These are phyloP conservation scores for Gymnopus androsaceus DNA, from an alignment of 1,284 basidiomycete genomes.

Conservation along the genomic window DNA sequence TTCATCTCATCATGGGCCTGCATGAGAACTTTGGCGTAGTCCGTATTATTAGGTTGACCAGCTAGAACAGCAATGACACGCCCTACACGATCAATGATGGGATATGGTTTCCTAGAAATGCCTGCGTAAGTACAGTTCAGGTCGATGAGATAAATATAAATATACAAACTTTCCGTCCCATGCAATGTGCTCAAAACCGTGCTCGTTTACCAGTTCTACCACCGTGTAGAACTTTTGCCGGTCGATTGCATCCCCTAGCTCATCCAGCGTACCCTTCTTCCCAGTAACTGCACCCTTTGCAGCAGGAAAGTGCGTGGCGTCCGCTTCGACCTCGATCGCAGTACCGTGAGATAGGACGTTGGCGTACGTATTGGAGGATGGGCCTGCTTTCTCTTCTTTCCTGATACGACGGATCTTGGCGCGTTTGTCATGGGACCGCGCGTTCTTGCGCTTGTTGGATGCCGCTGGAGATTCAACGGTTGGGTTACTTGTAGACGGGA, in stretches of 20 bases:
- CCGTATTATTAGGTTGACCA: neutral
- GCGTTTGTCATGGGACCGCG: too few relatives aligned
- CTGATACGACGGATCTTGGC: too few relatives aligned
- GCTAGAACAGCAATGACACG: slow-evolving; percentile 4
- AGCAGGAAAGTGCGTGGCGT: neutral
- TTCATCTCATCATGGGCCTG: neutral
- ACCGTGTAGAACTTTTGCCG: neutral
- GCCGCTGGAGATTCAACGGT: too few relatives aligned
- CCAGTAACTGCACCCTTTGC: slow-evolving; percentile 6
- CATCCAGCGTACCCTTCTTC: neutral
- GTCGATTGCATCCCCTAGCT: neutral
- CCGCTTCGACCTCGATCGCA: neutral
- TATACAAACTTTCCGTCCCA: slow-evolving; percentile 7
- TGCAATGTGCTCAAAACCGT: slow-evolving; percentile 1
- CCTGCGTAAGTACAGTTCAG: neutral
- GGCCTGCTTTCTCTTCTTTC: neutral
- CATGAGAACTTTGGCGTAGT: neutral
- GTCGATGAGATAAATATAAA: too few relatives aligned
- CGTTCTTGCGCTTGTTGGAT: too few relatives aligned
- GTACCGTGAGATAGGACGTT: neutral
- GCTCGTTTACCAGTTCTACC: neutral
- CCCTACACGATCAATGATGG: neutral
- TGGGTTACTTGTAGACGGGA: too few relatives aligned
- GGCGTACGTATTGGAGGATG: neutral
- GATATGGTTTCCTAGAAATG: neutral